Base-by-base conservation (phyloP, 208 protist species). In the Crithidia sp. region DNA sequence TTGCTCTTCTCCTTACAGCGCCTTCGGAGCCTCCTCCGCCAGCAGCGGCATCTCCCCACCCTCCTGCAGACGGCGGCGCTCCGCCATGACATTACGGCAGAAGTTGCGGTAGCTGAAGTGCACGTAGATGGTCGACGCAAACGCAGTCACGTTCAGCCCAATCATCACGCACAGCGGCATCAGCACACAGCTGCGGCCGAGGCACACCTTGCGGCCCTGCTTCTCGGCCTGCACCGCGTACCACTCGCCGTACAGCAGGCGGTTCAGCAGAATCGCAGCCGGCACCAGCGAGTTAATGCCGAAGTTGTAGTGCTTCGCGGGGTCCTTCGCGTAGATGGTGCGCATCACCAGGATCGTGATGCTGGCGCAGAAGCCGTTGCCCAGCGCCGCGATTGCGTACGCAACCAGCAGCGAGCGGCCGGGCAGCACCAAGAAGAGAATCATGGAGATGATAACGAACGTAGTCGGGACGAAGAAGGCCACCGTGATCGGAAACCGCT, bases 221-320 rank as follows among this genome's bases (percentile, higher is more conserved):
- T 86, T 85, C 19, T 83, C 78, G 13, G 86, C 84, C 61, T 74
- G 73, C 13, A 53, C n/a, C n/a, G 84, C 81, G 65, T 78, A 83
- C 82, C 82, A 88, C 76, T 92, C 89, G n/a, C 83, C 89, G 71
- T 86, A 94, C 17, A 94, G 54, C 40, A 92, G 17, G 47, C 85
- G 81, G 77, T 94, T 94, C 39, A 92, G 77, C 41, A 89, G 41
- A 41, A 94, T 67, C 7, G 83, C 77, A 4, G 82, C 59, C 13
- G 71, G 62, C 56, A 74, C 68, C 5, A 76, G 54, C 10, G 84
- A 66, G 53, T 84, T 77, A 49, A 72, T 82, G 53, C 69, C 71
- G 36, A 87, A 87, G 72, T 92, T 90, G 73, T 92, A 94, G 74
- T 91, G 86, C 80, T 86, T 89, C 49, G 82, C 89, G 39, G 84